A percentile compares a stretch with the other conserved stretches of the same genome.
phyloP scores from a whole-genome alignment of 192 early-diverging fungal species.

The Rhizoclosmatium globosum region DNA sequence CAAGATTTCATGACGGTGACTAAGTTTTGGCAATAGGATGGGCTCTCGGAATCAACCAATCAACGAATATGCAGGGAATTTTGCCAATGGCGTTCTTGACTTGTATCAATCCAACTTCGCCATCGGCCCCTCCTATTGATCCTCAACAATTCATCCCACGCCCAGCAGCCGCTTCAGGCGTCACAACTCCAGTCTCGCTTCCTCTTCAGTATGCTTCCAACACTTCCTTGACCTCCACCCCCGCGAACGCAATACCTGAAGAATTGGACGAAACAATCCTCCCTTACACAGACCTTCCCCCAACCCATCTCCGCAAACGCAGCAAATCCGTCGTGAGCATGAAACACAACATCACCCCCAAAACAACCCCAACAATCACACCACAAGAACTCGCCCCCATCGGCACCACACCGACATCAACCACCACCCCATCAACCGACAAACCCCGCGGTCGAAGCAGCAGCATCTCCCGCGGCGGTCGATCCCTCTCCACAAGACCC shows the following conservation, averaged over 20 bases:
- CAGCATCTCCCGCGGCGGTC: background rate
- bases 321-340: background rate
- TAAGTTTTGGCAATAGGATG: background rate
- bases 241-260: background rate
- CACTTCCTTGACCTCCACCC: background rate
- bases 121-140: constrained; percentile 23
- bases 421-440: background rate
- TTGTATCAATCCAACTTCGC: constrained; percentile 31
- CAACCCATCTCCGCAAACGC: constrained; percentile 6
- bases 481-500: background rate
- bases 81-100: constrained; percentile 36
- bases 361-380: background rate
- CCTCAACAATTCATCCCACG: constrained; percentile 31
- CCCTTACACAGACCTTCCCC: constrained; percentile 13
- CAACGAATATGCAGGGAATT: constrained; percentile 31
- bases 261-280: background rate
- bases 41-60: constrained; percentile 30
- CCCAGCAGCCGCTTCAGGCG: background rate
- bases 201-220: no score
- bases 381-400: background rate
- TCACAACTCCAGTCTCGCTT: background rate
- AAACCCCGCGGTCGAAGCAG: constrained; percentile 12
- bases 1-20: background rate
- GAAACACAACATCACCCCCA: background rate
- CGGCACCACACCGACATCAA: background rate